phyloP scores from a whole-genome alignment of 2,329 filamentous ascomycete species.

The Verticillium albo-atrum region DNA sequence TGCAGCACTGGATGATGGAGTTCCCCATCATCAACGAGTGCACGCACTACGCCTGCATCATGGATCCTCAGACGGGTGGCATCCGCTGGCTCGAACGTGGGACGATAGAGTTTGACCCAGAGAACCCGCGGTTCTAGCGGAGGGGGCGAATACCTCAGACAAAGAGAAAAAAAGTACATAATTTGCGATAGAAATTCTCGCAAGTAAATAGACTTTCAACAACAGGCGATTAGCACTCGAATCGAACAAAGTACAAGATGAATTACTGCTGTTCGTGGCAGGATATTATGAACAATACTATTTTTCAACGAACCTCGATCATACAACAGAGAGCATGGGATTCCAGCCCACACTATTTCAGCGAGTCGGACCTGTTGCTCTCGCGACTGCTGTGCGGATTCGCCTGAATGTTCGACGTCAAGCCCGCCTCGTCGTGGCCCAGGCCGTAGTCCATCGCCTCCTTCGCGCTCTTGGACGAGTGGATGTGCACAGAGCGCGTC shows the following conservation, averaged over 20 bases:
- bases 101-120: not conserved
- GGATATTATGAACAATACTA: no score
- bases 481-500: constrained; percentile 22
- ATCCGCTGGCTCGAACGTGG: constrained; percentile 35
- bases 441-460: constrained; percentile 8
- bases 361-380: not conserved
- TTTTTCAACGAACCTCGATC: no score
- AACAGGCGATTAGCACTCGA: no score
- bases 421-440: constrained; percentile 17
- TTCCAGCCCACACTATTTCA: not conserved
- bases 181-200: no score
- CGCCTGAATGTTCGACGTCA: constrained; percentile 12
- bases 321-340: no score
- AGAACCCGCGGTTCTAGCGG: not conserved
- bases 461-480: constrained; percentile 10
- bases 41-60: constrained; percentile 53
- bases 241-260: no score
- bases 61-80: constrained; percentile 47
- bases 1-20: constrained; percentile 42
- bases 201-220: no score
- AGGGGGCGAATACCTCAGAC: no score
- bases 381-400: constrained; percentile 9
- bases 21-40: constrained; percentile 52
- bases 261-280: no score
- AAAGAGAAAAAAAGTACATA: no score